These are phyloP conservation scores for Castanea crenata DNA, from an alignment of 306 rosid species.

Conservation along the genomic window DNA sequence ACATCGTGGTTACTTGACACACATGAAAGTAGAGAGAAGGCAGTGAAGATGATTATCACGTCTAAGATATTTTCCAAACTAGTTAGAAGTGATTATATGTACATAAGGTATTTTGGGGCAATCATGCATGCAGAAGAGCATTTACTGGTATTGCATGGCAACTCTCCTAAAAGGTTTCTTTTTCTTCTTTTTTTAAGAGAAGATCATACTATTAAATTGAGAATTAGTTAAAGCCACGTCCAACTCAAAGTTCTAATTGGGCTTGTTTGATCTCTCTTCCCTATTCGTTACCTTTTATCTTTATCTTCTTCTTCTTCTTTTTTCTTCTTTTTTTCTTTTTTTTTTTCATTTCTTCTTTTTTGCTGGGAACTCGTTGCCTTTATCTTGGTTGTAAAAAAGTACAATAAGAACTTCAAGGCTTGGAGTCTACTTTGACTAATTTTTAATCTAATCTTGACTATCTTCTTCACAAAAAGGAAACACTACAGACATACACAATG, in stretches of 20 bases:
- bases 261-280: background rate
- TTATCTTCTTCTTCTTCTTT: no score
- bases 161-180: background rate
- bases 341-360: no score
- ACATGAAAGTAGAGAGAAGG: background rate
- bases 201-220: background rate
- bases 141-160: background rate
- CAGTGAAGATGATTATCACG: no score
- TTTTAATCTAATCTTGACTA: background rate
- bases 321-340: no score
- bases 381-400: background rate
- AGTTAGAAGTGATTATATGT: background rate
- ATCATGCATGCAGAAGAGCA: background rate
- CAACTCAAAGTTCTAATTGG: background rate
- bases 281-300: no score
- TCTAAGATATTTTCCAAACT: background rate
- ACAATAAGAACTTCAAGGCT: background rate
- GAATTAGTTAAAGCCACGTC: background rate
- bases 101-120: background rate
- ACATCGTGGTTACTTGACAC: background rate
- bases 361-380: no score
- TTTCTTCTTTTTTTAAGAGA: background rate
- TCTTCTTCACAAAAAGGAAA: background rate
- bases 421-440: background rate
- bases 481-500: constrained; percentile 4